Evolutionary conservation across 208 protist genomes (phyloP).

Genomic region (Leptomonas pyrrhocoris): DNA sequence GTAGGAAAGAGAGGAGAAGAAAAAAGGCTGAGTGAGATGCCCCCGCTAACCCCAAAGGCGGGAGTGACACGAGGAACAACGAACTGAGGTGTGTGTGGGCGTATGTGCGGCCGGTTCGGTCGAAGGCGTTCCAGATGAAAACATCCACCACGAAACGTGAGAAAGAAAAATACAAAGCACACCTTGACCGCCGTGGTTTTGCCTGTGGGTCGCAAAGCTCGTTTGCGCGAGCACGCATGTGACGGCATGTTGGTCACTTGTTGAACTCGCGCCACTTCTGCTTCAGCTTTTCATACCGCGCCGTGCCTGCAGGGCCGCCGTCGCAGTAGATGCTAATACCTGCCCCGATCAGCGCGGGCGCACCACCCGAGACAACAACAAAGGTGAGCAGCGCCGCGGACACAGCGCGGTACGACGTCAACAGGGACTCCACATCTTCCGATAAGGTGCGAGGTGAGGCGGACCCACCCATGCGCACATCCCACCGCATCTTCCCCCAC

Average conservation of each 20-base stretch:
- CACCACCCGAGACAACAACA: conserved; percentile 52
- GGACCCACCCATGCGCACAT: background rate
- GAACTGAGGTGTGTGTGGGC: too few relatives aligned
- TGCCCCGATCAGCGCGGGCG: conserved; percentile 46
- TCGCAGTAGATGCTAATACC: conserved; percentile 27
- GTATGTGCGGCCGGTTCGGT: too few relatives aligned
- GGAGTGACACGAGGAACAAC: too few relatives aligned
- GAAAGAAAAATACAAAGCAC: too few relatives aligned
- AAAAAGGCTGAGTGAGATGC: too few relatives aligned
- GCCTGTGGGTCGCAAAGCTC: too few relatives aligned
- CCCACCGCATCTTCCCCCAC: conserved; percentile 10
- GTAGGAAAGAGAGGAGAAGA: too few relatives aligned
- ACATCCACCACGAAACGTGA: too few relatives aligned
- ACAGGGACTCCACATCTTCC: conserved; percentile 47
- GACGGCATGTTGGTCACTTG: background rate
- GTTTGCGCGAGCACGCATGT: too few relatives aligned
- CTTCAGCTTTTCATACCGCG: conserved; percentile 53
- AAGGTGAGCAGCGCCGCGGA: conserved; percentile 18
- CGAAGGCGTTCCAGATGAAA: too few relatives aligned
- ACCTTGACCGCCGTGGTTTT: too few relatives aligned
- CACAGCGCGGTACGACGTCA: conserved; percentile 27
- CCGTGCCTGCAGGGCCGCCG: conserved; percentile 28
- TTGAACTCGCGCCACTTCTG: conserved; percentile 29
- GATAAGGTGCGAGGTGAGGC: conserved; percentile 21
- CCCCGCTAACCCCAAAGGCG: too few relatives aligned